A percentile compares a stretch with the other conserved stretches of the same genome.
phyloP scores from a whole-genome alignment of 176 grass and related monocot species.

The Oryza meyeriana region DNA sequence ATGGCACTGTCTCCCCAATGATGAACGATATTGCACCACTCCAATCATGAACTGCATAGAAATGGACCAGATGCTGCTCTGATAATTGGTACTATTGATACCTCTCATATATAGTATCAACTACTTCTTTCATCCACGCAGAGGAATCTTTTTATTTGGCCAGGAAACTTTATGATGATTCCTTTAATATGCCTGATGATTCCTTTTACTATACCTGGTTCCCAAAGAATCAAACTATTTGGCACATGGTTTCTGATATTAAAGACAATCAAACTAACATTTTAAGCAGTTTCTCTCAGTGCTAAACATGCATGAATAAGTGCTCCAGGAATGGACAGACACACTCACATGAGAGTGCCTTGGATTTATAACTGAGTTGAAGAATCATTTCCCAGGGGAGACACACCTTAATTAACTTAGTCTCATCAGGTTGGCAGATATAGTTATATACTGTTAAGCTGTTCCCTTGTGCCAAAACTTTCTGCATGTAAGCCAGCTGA shows the following conservation, averaged over 20 bases:
- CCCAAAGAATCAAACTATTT: background rate
- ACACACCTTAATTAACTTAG: background rate
- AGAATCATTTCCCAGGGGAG: conserved; percentile 24
- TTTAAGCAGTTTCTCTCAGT: background rate
- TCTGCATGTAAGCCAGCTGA: background rate
- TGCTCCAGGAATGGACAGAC: background rate
- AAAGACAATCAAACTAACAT: background rate
- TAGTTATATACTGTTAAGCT: background rate
- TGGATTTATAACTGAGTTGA: background rate
- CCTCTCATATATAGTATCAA: background rate
- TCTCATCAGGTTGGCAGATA: background rate
- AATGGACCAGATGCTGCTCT: conserved; percentile 12
- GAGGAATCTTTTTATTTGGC: conserved; percentile 33
- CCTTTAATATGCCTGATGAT: conserved; percentile 1
- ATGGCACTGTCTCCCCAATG: background rate
- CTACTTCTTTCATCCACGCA: background rate
- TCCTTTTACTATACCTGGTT: conserved; percentile 6
- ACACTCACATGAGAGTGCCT: conserved; percentile 12
- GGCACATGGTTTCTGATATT: conserved; percentile 22
- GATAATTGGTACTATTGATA: background rate
- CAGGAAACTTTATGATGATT: background rate
- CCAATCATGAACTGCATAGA: background rate
- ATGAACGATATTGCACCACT: background rate
- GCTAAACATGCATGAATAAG: background rate
- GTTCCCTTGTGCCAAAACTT: background rate